These are phyloP conservation scores for Protomyces macrosporus DNA, from an alignment of 1,139 yeast genomes.

Conservation along the genomic window DNA sequence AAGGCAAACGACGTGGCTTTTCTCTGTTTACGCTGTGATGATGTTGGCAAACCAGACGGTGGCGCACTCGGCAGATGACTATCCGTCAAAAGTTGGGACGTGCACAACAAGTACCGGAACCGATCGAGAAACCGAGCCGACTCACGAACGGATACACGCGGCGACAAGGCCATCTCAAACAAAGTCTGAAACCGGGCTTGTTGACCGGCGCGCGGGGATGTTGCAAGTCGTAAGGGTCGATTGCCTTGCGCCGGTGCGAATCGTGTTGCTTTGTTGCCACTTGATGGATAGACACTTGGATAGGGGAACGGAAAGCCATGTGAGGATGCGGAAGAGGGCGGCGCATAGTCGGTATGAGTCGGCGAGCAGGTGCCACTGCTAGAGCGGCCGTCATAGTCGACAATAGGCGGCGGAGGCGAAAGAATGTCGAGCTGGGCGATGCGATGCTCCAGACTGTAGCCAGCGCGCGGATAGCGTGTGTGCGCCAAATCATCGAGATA, in stretches of 20 bases:
- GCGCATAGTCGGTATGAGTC: not conserved
- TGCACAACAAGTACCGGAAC: slow-evolving; percentile 44
- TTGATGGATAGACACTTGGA: too few species aligned
- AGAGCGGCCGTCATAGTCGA: not conserved
- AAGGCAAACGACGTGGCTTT: not conserved
- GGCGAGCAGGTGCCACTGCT: not conserved
- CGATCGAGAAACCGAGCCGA: slow-evolving; percentile 43
- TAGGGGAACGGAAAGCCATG: not conserved
- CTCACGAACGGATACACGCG: slow-evolving; percentile 36
- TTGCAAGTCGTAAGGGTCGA: not conserved
- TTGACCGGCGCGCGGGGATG: not conserved
- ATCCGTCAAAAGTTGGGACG: slow-evolving; percentile 45
- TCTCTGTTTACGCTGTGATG: slow-evolving; percentile 27
- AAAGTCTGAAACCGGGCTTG: slow-evolving; percentile 16
- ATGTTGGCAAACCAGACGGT: not conserved
- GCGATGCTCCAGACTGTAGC: not conserved
- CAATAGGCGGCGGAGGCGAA: not conserved
- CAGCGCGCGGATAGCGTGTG: not conserved
- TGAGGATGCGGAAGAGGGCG: not conserved
- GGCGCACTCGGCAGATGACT: slow-evolving; percentile 30
- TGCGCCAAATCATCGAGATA: not conserved
- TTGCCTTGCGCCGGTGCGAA: not conserved
- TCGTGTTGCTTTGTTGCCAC: not conserved
- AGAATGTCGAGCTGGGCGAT: not conserved
- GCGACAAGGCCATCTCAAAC: slow-evolving; percentile 30